phyloP scores from a whole-genome alignment of 208 protist genomes.

The Leishmania turanica region DNA sequence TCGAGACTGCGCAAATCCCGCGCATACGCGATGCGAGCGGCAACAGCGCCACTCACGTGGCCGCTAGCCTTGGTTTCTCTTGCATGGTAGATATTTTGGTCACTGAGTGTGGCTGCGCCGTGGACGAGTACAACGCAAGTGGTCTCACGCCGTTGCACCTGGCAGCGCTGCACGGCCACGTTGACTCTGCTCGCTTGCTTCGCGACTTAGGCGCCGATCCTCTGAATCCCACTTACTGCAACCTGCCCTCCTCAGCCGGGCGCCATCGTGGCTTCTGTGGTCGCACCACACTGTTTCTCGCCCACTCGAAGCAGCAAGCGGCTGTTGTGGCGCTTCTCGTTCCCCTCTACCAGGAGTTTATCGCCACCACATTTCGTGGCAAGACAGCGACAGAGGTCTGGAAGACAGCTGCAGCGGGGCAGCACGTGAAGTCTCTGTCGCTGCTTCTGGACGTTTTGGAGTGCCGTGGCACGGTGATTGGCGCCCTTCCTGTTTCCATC shows the following conservation, averaged over 20 bases:
- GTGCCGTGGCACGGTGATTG: conserved; percentile 9
- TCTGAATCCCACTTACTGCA: conserved; percentile 20
- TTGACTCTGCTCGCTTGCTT: conserved; percentile 39
- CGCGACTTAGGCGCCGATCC: conserved; percentile 30
- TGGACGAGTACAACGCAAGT: conserved; percentile 40
- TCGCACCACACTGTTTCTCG: conserved; percentile 48
- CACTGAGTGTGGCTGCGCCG: conserved; percentile 37
- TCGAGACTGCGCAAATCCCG: conserved; percentile 33
- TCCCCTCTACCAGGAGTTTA: conserved; percentile 9
- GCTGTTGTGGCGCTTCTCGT: conserved; percentile 19
- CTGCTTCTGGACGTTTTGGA: conserved; percentile 55
- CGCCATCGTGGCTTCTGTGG: conserved; percentile 15
- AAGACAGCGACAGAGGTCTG: conserved; percentile 13
- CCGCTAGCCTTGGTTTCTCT: conserved; percentile 36
- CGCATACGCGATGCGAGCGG: conserved; percentile 31
- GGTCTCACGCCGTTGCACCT: conserved; percentile 56
- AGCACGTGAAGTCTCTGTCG: conserved; percentile 24
- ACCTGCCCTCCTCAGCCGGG: neutral
- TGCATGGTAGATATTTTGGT: conserved; percentile 34
- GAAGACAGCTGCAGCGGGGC: conserved; percentile 10
- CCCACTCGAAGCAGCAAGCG: conserved; percentile 44
- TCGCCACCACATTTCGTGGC: conserved; percentile 4
- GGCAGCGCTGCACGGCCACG: conserved; percentile 42
- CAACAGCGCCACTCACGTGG: conserved; percentile 58
- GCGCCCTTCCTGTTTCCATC: conserved; percentile 17